Conservation (phyloP, 2,329 filamentous ascomycete species). For the Thelonectria rubi region DNA sequence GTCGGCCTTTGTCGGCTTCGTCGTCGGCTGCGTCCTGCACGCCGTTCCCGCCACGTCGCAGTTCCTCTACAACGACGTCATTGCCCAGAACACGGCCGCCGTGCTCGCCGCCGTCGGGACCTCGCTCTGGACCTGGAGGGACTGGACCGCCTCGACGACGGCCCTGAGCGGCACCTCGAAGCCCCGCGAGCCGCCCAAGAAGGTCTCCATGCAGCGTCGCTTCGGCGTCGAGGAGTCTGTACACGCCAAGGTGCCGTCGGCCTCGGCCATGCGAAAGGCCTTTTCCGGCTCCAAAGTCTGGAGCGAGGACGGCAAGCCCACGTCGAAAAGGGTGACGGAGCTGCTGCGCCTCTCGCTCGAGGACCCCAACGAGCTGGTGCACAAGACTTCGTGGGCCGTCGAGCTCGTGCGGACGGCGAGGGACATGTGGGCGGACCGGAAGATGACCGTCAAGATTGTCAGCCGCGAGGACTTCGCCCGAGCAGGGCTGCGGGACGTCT, state of each 20-base stretch:
- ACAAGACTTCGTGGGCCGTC: slow-evolving; percentile 2
- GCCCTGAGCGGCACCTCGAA: background rate
- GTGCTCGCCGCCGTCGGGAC: slow-evolving; percentile 23
- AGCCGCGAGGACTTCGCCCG: slow-evolving; percentile 20
- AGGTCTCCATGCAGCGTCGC: slow-evolving; percentile 2
- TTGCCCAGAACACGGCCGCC: slow-evolving; percentile 23
- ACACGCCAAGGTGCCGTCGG: background rate
- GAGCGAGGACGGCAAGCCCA: slow-evolving; percentile 16
- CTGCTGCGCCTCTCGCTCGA: slow-evolving; percentile 1
- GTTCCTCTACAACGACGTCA: slow-evolving; percentile 24
- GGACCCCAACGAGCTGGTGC: slow-evolving; percentile 5
- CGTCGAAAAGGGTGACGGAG: slow-evolving; percentile 6
- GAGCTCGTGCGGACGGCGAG: slow-evolving; percentile 3
- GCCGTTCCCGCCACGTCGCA: slow-evolving; percentile 19
- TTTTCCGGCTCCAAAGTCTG: slow-evolving; percentile 17
- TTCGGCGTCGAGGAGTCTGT: slow-evolving; percentile 7
- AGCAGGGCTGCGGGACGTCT: slow-evolving; percentile 2
- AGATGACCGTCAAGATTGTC: slow-evolving; percentile 20
- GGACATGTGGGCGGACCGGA: slow-evolving; percentile 9
- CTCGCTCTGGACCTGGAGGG: slow-evolving; percentile 25
- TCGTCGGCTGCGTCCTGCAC: slow-evolving; percentile 24
- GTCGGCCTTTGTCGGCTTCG: slow-evolving; percentile 26
- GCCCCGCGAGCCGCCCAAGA: background rate
- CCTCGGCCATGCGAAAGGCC: slow-evolving; percentile 9
- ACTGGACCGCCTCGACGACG: slow-evolving; percentile 5